phyloP scores from a whole-genome alignment of 805 yeast species.

The Wickerhamiella shivajii region DNA sequence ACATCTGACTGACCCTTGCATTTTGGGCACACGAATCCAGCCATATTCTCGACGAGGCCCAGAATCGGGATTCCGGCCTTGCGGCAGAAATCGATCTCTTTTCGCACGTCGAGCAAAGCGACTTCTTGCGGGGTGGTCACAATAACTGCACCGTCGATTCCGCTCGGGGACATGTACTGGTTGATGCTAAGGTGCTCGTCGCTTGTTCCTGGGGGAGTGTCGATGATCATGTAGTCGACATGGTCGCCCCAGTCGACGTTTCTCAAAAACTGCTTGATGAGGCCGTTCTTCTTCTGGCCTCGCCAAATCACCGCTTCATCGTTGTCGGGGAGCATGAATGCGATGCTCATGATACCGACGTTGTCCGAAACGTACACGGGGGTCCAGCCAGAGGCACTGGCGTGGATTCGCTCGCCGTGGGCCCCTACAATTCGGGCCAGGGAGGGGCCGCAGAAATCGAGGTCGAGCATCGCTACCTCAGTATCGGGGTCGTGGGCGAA shows the following conservation, averaged over 20 bases:
- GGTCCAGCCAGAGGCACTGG: slow-evolving; percentile 87
- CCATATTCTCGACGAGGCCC: slow-evolving; percentile 94
- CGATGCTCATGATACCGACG: slow-evolving; percentile 88
- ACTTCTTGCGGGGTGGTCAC: slow-evolving; percentile 98
- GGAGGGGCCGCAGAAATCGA: slow-evolving; percentile 97
- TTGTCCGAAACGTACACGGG: slow-evolving; percentile 95
- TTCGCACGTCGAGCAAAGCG: slow-evolving; percentile 83
- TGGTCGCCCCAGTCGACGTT: slow-evolving; percentile 84
- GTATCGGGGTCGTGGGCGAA: slow-evolving; percentile 56
- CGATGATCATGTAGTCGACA: slow-evolving; percentile 70
- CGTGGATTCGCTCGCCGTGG: slow-evolving; percentile 69
- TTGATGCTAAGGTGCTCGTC: slow-evolving; percentile 92
- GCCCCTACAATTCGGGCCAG: slow-evolving; percentile 91
- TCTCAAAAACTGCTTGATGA: slow-evolving; percentile 83
- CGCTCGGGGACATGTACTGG: slow-evolving; percentile 72
- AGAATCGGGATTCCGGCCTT: slow-evolving; percentile 77
- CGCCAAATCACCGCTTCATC: slow-evolving; percentile 96
- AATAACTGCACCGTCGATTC: slow-evolving; percentile 87
- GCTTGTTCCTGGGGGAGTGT: slow-evolving; percentile 97
- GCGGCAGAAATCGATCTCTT: slow-evolving; percentile 86
- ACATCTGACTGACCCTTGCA: slow-evolving; percentile 84
- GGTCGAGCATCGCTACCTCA: slow-evolving; percentile 93
- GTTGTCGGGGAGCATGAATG: slow-evolving; percentile 82
- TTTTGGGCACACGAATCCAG: slow-evolving; percentile 94
- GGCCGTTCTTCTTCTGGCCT: slow-evolving; percentile 87